A percentile compares a stretch with the other conserved stretches of the same genome.
phyloP scores from a whole-genome alignment of 2,329 filamentous ascomycete genomes.

The Lasiodiplodia sp. region DNA sequence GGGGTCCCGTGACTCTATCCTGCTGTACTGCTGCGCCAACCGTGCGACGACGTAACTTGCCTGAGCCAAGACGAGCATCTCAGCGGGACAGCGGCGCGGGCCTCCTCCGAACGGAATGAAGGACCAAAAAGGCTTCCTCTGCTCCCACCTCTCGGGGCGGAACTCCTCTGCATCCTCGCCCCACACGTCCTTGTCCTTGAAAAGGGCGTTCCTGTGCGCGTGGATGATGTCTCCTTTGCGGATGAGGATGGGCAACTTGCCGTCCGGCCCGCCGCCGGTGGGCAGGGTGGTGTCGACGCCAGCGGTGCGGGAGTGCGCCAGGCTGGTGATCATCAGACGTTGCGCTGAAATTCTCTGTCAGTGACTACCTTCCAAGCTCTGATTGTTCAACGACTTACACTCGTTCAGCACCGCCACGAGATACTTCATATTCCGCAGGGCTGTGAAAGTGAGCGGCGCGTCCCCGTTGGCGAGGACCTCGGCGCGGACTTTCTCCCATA shows the following conservation, averaged over 20 bases:
- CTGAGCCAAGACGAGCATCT: conserved; percentile 15
- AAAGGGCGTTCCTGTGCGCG: conserved; percentile 43
- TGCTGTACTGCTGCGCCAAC: conserved; percentile 1
- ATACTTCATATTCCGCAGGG: too few species aligned
- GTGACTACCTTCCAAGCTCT: too few species aligned
- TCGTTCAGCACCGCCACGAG: too few species aligned
- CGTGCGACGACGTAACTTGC: conserved; percentile 18
- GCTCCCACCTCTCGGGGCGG: conserved; percentile 52
- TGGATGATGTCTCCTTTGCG: conserved; percentile 38
- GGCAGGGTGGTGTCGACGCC: conserved; percentile 39
- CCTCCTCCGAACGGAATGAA: conserved; percentile 41
- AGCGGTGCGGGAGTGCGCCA: too few species aligned
- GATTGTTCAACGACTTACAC: too few species aligned
- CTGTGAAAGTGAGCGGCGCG: too few species aligned
- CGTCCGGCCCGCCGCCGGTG: conserved; percentile 39
- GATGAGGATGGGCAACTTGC: conserved; percentile 38
- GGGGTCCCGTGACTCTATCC: too few species aligned
- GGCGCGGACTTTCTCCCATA: too few species aligned
- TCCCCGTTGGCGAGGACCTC: too few species aligned
- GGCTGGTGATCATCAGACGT: too few species aligned
- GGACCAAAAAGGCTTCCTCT: conserved; percentile 39
- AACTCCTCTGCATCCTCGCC: conserved; percentile 55
- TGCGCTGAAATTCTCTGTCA: too few species aligned
- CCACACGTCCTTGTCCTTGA: conserved; percentile 50
- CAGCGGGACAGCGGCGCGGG: conserved; percentile 20